Evolutionary conservation across 805 yeast species (phyloP), one percentile per base, ranked within the genome.

Genomic region (Metschnikowia henanensis): DNA sequence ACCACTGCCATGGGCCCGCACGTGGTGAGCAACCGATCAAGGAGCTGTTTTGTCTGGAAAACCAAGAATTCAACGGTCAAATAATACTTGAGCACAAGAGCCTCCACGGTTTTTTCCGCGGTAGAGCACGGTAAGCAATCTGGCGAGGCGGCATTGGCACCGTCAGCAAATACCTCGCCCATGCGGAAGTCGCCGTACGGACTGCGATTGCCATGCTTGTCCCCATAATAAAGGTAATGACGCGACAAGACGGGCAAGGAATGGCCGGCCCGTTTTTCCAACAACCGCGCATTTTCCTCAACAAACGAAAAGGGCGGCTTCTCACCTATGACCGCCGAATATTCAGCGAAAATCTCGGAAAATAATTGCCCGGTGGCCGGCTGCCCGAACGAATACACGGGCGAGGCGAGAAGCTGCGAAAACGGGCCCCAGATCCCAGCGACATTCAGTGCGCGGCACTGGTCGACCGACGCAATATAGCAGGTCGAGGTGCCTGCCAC

Each of bases 401-500:
- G 41, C 18, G 57, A 53, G 13, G 45, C 41, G 2, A 70, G 42
- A 5, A 76, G 57, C 30, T 69, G 63, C 2, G 62, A 51, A 52
- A 75, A 80, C 0, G 85, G 86, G 0, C 87, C 85, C 87, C 87
- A 81, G 4, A 79, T 60, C 0, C 84, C 84, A 0, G 68, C 63
- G 1, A 67, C 51, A 2, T 54, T 46, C 7, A 19, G 16, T 0
- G 45, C 49, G 20, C 65, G 60, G 0, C 67, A 64, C 17, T 55
- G 47, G 10, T 64, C 51, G 7, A 33, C 43, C 5, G 46, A 40
- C 5, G 49, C 55, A 12, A 79, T 49, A 47, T 68, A 79, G 49
- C 87, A 81, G 0, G 84, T 79, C 6, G 83, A 78, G 0, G 85
- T 81, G 0, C 85, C 85, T 1, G 84, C 87, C 5, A 79, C 75